phyloP scores from a whole-genome alignment of 192 early-diverging fungal species.

The Coemansia erecta region DNA sequence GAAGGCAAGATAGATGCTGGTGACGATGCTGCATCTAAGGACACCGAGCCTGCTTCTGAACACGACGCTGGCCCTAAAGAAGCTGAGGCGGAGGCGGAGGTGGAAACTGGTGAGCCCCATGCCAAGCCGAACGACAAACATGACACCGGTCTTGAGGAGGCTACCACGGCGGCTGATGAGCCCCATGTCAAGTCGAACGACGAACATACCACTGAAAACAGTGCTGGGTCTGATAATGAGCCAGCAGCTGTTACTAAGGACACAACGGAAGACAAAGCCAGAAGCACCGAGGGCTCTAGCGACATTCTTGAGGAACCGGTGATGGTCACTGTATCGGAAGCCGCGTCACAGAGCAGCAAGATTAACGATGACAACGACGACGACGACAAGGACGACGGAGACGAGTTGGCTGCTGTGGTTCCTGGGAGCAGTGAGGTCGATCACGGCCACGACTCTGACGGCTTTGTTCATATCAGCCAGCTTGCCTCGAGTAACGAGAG shows the following conservation, averaged over 20 bases:
- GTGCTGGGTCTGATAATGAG: background rate
- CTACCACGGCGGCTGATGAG: too few relatives aligned
- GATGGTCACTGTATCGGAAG: too few relatives aligned
- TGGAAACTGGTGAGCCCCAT: too few relatives aligned
- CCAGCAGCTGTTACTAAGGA: background rate
- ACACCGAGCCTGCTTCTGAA: background rate
- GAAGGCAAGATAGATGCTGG: background rate
- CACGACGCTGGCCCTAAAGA: too few relatives aligned
- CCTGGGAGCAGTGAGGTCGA: background rate
- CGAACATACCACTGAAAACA: too few relatives aligned
- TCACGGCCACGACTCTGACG: slow-evolving; percentile 37
- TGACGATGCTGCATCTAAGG: background rate
- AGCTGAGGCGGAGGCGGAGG: too few relatives aligned
- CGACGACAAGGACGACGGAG: background rate
- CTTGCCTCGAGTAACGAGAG: slow-evolving; percentile 14
- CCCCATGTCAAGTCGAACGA: too few relatives aligned
- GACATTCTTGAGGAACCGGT: too few relatives aligned
- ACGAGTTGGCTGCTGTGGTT: too few relatives aligned
- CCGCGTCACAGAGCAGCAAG: background rate
- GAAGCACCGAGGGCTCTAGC: too few relatives aligned
- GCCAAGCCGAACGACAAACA: too few relatives aligned
- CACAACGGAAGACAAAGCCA: background rate
- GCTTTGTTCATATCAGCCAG: slow-evolving; percentile 45
- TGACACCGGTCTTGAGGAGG: too few relatives aligned
- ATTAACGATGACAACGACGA: background rate